Evolutionary conservation across 1,139 yeast genomes (phyloP).

Genomic region (Blastobotrys serpentis): DNA sequence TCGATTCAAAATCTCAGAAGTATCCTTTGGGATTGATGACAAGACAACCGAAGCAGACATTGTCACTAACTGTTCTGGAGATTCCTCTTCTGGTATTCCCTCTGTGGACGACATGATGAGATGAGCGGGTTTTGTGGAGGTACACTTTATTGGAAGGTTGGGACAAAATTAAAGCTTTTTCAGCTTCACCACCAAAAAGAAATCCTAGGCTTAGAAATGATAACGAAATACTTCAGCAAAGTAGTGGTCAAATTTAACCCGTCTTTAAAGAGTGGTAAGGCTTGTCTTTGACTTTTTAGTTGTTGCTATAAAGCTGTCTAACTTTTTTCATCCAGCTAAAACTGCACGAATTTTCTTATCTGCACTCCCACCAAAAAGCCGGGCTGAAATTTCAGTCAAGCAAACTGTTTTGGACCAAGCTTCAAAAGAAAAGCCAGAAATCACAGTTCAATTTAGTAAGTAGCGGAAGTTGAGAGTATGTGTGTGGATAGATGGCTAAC

Average conservation of each 20-base stretch:
- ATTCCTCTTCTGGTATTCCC: conserved; percentile 33
- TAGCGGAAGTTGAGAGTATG: background rate
- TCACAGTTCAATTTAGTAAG: conserved; percentile 68
- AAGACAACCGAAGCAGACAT: conserved; percentile 37
- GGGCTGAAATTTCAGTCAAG: conserved; percentile 33
- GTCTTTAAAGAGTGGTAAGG: conserved; percentile 59
- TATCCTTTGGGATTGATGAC: conserved; percentile 33
- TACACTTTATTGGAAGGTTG: background rate
- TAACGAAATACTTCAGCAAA: conserved; percentile 78
- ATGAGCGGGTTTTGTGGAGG: background rate
- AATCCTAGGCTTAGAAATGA: conserved; percentile 50
- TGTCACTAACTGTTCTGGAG: conserved; percentile 32
- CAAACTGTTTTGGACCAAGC: conserved; percentile 32
- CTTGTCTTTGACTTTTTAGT: background rate
- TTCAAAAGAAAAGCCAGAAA: conserved; percentile 53
- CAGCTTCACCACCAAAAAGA: background rate
- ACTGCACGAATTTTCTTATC: conserved; percentile 79
- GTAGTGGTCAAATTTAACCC: conserved; percentile 82
- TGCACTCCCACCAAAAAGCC: conserved; percentile 61
- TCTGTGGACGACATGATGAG: conserved; percentile 10
- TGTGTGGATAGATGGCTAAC: conserved; percentile 7
- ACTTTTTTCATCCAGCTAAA: no score
- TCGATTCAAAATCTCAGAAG: conserved; percentile 31
- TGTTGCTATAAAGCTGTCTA: background rate
- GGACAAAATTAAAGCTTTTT: background rate